Evolutionary conservation across 768 basidiomycete genomes (phyloP).

Genomic region (Heimioporus sp.): DNA sequence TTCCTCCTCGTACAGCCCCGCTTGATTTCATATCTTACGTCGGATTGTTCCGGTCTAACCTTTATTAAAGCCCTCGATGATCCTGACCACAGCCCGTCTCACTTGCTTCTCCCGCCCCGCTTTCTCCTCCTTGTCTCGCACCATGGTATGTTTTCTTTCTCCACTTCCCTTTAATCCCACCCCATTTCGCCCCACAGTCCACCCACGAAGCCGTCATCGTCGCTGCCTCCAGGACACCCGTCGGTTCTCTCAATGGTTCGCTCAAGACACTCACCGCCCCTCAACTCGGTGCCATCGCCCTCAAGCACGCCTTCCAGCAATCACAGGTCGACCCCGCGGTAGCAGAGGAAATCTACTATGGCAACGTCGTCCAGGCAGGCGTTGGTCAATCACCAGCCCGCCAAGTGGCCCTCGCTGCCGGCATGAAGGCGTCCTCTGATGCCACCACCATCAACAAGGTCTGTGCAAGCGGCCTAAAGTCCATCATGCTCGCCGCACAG

Average conservation of each 20-base stretch:
- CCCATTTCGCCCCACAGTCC: constrained; percentile 21
- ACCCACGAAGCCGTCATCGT: constrained; percentile 90
- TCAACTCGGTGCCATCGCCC: constrained; percentile 83
- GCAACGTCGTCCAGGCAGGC: constrained; percentile 96
- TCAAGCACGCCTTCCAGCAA: constrained; percentile 86
- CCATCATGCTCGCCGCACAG: constrained; percentile 92
- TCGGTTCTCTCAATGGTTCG: constrained; percentile 87
- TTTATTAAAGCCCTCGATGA: constrained; percentile 34
- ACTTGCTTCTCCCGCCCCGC: constrained; percentile 38
- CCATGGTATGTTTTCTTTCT: constrained; percentile 45
- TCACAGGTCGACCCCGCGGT: constrained; percentile 75
- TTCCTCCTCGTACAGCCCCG: background rate
- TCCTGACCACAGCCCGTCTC: constrained; percentile 39
- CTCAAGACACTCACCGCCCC: constrained; percentile 89
- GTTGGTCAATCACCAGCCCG: constrained; percentile 98
- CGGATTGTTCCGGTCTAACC: constrained; percentile 20
- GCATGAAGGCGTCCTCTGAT: constrained; percentile 81
- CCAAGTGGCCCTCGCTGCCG: constrained; percentile 92
- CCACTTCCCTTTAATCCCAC: background rate
- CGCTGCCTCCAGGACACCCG: constrained; percentile 89
- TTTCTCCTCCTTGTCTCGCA: constrained; percentile 37
- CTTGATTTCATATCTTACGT: background rate
- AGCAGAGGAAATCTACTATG: constrained; percentile 96
- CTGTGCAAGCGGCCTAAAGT: constrained; percentile 96
- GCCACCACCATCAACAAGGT: constrained; percentile 99